Base-by-base conservation (phyloP, 495 filamentous ascomycete species). In the Xanthoparmelia taractica region DNA sequence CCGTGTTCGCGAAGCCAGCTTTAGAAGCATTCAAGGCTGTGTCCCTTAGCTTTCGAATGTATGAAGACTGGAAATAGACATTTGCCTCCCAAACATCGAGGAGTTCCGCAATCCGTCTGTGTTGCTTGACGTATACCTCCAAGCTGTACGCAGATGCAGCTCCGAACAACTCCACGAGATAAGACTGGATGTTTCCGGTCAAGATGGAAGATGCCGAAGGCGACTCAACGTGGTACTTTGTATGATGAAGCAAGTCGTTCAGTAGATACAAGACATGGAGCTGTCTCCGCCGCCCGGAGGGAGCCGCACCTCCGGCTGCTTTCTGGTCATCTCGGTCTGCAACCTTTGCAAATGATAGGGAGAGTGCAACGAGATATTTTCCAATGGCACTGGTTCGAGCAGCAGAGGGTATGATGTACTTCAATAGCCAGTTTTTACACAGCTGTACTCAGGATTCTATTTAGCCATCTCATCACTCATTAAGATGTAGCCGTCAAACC, bases 371-470 rank as follows among this genome's bases (percentile, higher is more conserved):
- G 65, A 96, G 74, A 74, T 90, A 96, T 73, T 91, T 95, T 64
- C 84, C 87, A 68, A 92, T 76, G 40, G 87, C 82, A 43, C 76
- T 72, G 60, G 84, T 80, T 66, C 91, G 84, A 62, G 82, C 79
- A 41, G 84, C 72, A 60, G 91, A 94, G 40, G 80, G 81, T 64
- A 84, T 78, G 66, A 91, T 79, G 77, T 90, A 82, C 63, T 78
- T 78, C 69, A 92, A 78, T 63, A 92, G 83, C 91, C 90, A 96
- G 73, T 81, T 78, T 82, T 92, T 96, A 80, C 89, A 92, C 77
- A 82, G 88, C 92, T 96, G 81, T 68, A 43, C 59, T 68, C 66
- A 50, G 37, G 48, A 41, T 58, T 59, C 68, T 67, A 67, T 85
- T 84, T 84, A 87, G 84, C 77, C 74, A 77, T 80, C 73, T 77